Percentiles rank a stretch among this genome's conserved stretches.
phyloP scores from a whole-genome alignment of 257 asterid genomes.

The Salvia rosmarinus region DNA sequence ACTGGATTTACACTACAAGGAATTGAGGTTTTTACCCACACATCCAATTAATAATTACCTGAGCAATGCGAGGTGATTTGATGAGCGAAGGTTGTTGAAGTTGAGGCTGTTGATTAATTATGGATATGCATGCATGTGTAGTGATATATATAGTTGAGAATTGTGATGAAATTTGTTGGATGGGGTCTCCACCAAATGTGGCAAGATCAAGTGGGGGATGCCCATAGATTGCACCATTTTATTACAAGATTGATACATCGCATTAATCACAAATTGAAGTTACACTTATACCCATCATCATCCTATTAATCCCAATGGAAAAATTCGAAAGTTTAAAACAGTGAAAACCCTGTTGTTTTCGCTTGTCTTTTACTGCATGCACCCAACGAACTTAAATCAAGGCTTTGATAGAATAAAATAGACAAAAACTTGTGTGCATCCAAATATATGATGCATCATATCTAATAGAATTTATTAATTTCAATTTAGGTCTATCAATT shows the following conservation, averaged over 20 bases:
- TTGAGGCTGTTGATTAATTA: not conserved
- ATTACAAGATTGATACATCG: not conserved
- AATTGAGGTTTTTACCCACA: too few species aligned
- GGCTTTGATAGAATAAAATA: too few species aligned
- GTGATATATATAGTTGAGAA: conserved; percentile 12
- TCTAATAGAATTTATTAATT: too few species aligned
- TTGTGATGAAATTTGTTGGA: conserved; percentile 26
- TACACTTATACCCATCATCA: conserved; percentile 5
- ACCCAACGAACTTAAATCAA: too few species aligned
- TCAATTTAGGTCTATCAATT: too few species aligned
- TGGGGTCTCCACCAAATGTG: conserved; percentile 59
- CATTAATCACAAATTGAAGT: conserved; percentile 32
- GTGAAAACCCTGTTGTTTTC: conserved; percentile 16
- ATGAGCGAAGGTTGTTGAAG: not conserved
- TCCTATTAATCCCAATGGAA: conserved; percentile 38
- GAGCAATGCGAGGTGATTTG: not conserved
- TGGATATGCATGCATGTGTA: too few species aligned
- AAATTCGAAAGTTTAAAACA: conserved; percentile 28
- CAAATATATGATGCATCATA: too few species aligned
- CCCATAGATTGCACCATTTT: conserved; percentile 26
- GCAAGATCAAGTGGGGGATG: conserved; percentile 58
- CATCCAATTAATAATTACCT: too few species aligned
- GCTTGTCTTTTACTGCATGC: too few species aligned
- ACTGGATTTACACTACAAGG: too few species aligned
- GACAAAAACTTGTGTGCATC: too few species aligned